Evolutionary conservation across 208 protist genomes (phyloP), one percentile per base, ranked within the genome.

Genomic region (Trypanosoma lewisi): DNA sequence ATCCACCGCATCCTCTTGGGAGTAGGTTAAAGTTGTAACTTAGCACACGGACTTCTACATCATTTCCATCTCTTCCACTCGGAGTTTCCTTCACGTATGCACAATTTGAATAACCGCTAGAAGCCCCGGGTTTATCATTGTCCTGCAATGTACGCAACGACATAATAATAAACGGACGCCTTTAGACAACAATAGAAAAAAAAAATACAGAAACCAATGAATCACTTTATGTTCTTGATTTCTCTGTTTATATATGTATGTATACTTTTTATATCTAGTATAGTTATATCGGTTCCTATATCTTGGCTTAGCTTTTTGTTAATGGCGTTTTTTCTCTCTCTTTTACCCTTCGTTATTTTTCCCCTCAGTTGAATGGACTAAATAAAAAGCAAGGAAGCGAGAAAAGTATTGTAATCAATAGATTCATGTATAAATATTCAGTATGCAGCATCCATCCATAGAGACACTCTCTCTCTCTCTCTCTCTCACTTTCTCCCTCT

Each of bases 11-110:
- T 2, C 87, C 85, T 3, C 78, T 69, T 9, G 90, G 90, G 34
- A 94, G 80, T n/a, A 94, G 82, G 64, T 93, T 94, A 59, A 96
- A 89, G 67, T 96, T 96, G 66, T 92, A 96, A 65, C 84, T 94
- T 48, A 96, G 73, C 34, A 93, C 83, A 17, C 90, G 90, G 19
- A 77, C 77, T 16, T 61, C 65, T 21, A 28, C 37, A 34, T 47
- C 11, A n/a, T 14, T 7, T 4, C 21, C 33, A 25, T 14, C 54
- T 52, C 69, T 17, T 14, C 8, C 14, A 45, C 37, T 39, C 41
- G 4, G 12, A 2, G 16, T 37, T 19, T 48, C 21, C 33, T 45
- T 56, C 34, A 45, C 6, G 21, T 51, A 49, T 21, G 21, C 19
- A 44, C n/a, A 9, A 11, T 47, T 67, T n/a, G 6, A 0, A 25